phyloP scores from a whole-genome alignment of 2,329 filamentous ascomycete genomes.

The Colletotrichum higginsianum region DNA sequence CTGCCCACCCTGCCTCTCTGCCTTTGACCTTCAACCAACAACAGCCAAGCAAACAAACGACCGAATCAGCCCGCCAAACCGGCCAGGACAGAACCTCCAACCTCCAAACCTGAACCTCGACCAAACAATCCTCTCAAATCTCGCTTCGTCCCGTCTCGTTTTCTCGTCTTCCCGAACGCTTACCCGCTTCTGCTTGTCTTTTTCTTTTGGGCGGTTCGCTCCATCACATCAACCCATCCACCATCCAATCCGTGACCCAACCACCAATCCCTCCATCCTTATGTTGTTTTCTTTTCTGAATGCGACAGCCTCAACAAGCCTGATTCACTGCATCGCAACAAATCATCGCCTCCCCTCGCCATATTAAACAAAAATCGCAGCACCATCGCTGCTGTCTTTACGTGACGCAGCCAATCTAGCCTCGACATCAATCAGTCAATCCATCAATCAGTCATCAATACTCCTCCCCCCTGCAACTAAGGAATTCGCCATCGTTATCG shows the following conservation, averaged over 20 bases:
- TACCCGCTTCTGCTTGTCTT: not conserved
- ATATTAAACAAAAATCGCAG: not conserved
- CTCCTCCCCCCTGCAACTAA: not conserved
- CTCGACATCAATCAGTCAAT: not conserved
- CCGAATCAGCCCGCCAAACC: not conserved
- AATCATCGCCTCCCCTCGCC: not conserved
- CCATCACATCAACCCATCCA: not conserved
- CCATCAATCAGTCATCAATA: no score
- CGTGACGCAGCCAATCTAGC: not conserved
- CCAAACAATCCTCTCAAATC: slow-evolving; percentile 12
- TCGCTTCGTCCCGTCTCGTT: slow-evolving; percentile 22
- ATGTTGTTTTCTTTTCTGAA: not conserved
- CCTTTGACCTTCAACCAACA: not conserved
- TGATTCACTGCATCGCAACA: not conserved
- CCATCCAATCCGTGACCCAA: not conserved
- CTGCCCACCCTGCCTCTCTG: not conserved
- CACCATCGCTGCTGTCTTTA: not conserved
- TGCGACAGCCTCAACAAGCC: not conserved
- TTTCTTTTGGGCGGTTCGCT: no score
- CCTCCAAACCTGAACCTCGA: no score
- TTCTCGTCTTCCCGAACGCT: not conserved
- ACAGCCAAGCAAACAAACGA: not conserved
- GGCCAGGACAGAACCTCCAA: no score
- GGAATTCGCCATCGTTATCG: not conserved
- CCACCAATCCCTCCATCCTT: not conserved